Conservation (phyloP, 495 filamentous ascomycete genomes). For the Parachaetomium inaequale region DNA sequence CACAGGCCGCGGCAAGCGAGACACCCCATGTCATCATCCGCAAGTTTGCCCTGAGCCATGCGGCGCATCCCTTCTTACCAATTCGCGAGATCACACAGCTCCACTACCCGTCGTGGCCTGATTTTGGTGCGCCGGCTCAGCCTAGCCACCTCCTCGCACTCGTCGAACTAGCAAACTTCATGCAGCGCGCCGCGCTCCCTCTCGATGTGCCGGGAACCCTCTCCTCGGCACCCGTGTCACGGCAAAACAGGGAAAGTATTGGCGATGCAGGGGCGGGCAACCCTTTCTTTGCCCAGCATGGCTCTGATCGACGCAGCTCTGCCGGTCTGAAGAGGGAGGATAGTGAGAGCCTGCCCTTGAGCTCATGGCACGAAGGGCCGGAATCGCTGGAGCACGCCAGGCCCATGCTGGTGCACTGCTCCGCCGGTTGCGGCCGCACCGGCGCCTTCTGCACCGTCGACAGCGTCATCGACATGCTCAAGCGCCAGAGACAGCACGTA, state of each 20-base stretch:
- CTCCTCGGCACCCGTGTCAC: slow-evolving; percentile 17
- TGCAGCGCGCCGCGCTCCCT: slow-evolving; percentile 45
- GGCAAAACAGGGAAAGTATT: slow-evolving; percentile 10
- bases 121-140: slow-evolving; percentile 90
- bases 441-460: slow-evolving; percentile 97
- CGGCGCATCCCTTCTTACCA: slow-evolving; percentile 72
- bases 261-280: background rate
- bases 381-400: slow-evolving; percentile 51
- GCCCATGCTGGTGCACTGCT: slow-evolving; percentile 90
- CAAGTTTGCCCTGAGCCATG: slow-evolving; percentile 79
- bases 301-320: background rate
- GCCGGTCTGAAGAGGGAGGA: slow-evolving; percentile 11
- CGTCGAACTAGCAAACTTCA: slow-evolving; percentile 77
- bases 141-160: slow-evolving; percentile 79
- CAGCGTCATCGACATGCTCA: slow-evolving; percentile 88
- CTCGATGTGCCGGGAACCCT: slow-evolving; percentile 43
- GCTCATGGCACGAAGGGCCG: slow-evolving; percentile 50
- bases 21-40: slow-evolving; percentile 76
- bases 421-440: slow-evolving; percentile 90
- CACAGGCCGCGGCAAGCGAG: slow-evolving; percentile 37
- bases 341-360: slow-evolving; percentile 23
- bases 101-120: slow-evolving; percentile 92
- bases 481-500: slow-evolving; percentile 59
- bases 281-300: slow-evolving; percentile 6
- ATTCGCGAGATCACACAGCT: slow-evolving; percentile 93